Evolutionary conservation across 2,329 filamentous ascomycete genomes (phyloP).

Genomic region (Reticulascus tulasneorum): DNA sequence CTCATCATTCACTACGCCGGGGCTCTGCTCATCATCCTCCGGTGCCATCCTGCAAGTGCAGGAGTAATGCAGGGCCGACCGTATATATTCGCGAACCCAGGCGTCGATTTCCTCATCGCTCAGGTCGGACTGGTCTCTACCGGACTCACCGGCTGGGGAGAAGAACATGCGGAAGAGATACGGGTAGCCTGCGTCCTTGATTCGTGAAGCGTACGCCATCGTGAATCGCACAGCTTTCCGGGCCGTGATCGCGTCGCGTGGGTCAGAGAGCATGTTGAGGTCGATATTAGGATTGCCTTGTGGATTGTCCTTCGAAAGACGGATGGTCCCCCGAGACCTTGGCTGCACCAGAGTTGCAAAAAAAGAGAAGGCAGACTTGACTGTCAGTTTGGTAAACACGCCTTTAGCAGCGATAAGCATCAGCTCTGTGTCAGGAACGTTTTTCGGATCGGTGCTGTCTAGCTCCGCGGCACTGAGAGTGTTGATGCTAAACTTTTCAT

Average conservation of each 20-base stretch:
- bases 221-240: constrained; percentile 24
- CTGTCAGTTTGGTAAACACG: no score
- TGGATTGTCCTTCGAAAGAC: constrained; percentile 30
- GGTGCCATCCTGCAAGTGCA: constrained; percentile 16
- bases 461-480: constrained; percentile 3
- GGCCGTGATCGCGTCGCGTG: constrained; percentile 20
- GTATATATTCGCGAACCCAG: constrained; percentile 8
- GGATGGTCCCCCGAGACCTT: constrained; percentile 23
- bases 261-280: constrained; percentile 25
- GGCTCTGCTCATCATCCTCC: constrained; percentile 4
- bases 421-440: constrained; percentile 26
- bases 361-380: constrained; percentile 23
- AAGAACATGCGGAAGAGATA: no score
- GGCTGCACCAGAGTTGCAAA: constrained; percentile 25
- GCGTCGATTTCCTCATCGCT: constrained; percentile 26
- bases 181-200: constrained; percentile 22
- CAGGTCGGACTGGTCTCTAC: no score
- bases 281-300: constrained; percentile 24
- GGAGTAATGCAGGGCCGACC: constrained; percentile 4
- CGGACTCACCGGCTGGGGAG: no score
- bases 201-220: constrained; percentile 24
- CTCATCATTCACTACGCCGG: constrained; percentile 12
- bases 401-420: constrained; percentile 37
- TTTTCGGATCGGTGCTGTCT: constrained; percentile 19
- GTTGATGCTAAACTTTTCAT: constrained; percentile 5